These are phyloP conservation scores for Micromonas commoda DNA, from an alignment of 139 green algal species.

Conservation along the genomic window DNA sequence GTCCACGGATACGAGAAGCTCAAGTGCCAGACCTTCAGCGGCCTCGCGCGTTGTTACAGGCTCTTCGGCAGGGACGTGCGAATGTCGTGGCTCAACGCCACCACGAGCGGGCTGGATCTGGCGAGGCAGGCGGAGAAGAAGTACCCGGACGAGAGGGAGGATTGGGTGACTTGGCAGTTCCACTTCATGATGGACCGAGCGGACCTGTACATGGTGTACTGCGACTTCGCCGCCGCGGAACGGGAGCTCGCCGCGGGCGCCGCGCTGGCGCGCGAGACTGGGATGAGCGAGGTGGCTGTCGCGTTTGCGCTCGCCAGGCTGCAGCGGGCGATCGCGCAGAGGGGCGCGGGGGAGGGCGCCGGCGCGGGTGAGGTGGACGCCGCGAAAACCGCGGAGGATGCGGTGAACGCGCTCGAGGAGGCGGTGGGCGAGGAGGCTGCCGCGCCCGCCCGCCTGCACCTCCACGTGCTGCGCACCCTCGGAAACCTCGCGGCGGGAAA, in stretches of 20 bases:
- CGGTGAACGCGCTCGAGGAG: neutral
- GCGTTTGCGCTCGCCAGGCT: neutral
- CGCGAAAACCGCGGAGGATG: neutral
- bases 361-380: neutral
- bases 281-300: neutral
- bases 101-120: neutral
- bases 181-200: neutral
- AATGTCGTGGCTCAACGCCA: neutral
- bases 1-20: neutral
- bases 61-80: neutral
- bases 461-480: neutral
- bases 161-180: neutral
- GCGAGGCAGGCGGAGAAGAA: neutral
- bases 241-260: neutral
- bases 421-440: neutral
- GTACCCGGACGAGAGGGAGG: neutral
- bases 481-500: neutral
- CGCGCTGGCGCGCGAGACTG: neutral
- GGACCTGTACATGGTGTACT: neutral
- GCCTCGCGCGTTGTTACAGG: neutral
- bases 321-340: neutral
- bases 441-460: neutral
- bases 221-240: neutral
- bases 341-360: too few species aligned
- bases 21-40: slow-evolving; percentile 3